Evolutionary conservation across 352 stramenopile species (phyloP), one percentile per base, ranked within the genome.

Genomic region (Pythium phragmitis): DNA sequence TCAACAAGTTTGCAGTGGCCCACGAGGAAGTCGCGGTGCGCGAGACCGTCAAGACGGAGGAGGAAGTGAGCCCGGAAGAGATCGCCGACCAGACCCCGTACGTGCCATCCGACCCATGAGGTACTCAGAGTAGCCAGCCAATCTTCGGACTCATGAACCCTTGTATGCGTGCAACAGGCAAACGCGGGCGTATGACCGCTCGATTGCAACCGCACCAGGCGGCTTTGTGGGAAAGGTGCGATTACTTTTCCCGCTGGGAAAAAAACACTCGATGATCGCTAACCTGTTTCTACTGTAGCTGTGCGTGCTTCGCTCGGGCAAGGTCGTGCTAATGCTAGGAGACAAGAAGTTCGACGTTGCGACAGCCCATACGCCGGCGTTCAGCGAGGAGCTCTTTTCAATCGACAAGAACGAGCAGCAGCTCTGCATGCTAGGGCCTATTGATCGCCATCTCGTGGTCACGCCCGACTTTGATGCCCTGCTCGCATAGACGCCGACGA

Each of bases 321-420:
- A 92, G 74, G 87, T 86, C 26, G 82, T 95, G 69, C 68, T 95
- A 1, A 81, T 95, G 74, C 80, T 95, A 34, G 83, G 85, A 23
- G 87, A 92, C 77, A 95, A 94, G 73, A 82, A 87, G 49, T 95
- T 95, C 42, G 83, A 95, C 49, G 81, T 95, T 11, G 82, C 84
- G 28, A 71, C 78, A 7, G 82, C 82, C 36, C 87, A 92, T 65
- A 92, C 87, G 13, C 85, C 87, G 49, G 86, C 84, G 30, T 92
- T 93, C 48, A 91, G 79, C 51, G 87, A 95, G 54, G 85, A 95
- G 45, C 60, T 94, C 2, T 91, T 91, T 69, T 90, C 82, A 21
- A 88, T 95, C 52, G 87, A 94, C 67, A 71, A 73, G 28, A 65
- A 54, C 21, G 85, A 92, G 51, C 80, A 92, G 65, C 79, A 90